These are phyloP conservation scores for Dioscorea zingiberensis DNA, from an alignment of 106 monocot species.

Conservation along the genomic window DNA sequence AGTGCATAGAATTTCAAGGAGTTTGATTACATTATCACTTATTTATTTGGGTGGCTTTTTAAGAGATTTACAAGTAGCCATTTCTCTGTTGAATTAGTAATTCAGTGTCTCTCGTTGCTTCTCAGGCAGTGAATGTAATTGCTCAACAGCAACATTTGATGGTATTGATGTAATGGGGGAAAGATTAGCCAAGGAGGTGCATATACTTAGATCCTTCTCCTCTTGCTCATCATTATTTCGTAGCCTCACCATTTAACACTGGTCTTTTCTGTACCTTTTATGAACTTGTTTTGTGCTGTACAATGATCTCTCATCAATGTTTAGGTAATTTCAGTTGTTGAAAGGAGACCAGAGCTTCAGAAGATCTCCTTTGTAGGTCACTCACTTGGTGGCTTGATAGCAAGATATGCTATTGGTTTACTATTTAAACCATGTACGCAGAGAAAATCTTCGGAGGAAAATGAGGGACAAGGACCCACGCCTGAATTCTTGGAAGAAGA, in stretches of 20 bases:
- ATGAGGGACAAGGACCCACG: constrained; percentile 1
- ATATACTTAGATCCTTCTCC: not conserved
- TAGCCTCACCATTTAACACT: too few species aligned
- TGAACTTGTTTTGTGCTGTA: too few species aligned
- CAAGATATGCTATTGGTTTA: constrained; percentile 82
- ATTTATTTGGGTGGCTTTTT: too few species aligned
- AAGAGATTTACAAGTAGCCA: too few species aligned
- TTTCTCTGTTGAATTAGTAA: too few species aligned
- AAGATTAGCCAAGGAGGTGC: constrained; percentile 88
- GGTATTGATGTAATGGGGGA: constrained; percentile 89
- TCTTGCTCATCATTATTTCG: too few species aligned
- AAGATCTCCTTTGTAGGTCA: constrained; percentile 89
- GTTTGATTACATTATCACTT: too few species aligned
- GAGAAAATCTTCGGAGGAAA: constrained; percentile 10
- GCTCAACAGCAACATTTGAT: constrained; percentile 56
- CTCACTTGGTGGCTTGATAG: constrained; percentile 82
- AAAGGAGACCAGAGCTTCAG: constrained; percentile 32
- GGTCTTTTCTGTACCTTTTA: too few species aligned
- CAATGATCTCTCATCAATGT: not conserved
- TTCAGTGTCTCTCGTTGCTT: not conserved
- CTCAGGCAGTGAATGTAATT: constrained; percentile 77
- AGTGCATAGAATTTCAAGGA: too few species aligned
- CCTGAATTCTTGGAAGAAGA: constrained; percentile 8
- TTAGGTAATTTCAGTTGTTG: constrained; percentile 61
- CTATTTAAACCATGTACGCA: constrained; percentile 25